Percentiles rank a stretch among this genome's conserved stretches.
These are phyloP conservation scores for Helotiales sp. DNA, from an alignment of 2,329 filamentous ascomycete species.

Conservation along the genomic window DNA sequence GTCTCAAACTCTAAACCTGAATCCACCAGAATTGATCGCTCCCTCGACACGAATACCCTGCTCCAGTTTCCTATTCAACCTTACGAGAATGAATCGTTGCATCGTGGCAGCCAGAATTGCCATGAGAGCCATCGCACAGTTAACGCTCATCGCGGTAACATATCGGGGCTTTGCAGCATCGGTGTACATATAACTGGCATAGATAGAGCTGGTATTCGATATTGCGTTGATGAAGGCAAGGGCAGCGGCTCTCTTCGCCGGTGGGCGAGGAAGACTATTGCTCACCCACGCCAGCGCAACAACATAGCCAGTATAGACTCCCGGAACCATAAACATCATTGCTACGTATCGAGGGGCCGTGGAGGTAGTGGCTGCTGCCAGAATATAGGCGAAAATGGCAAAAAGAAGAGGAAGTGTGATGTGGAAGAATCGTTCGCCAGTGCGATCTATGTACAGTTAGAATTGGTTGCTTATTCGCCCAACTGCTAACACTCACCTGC, in stretches of 20 bases:
- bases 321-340: slow-evolving; percentile 74
- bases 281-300: slow-evolving; percentile 67
- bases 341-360: slow-evolving; percentile 68
- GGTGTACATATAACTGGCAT: slow-evolving; percentile 71
- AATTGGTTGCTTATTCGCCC: neutral
- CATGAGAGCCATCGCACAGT: slow-evolving; percentile 67
- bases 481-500: slow-evolving; percentile 47
- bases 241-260: slow-evolving; percentile 65
- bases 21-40: slow-evolving; percentile 62
- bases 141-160: slow-evolving; percentile 64
- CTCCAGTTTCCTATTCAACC: slow-evolving; percentile 73
- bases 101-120: slow-evolving; percentile 67
- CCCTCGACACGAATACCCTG: slow-evolving; percentile 57
- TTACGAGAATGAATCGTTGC: slow-evolving; percentile 65
- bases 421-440: slow-evolving; percentile 73
- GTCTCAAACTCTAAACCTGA: slow-evolving; percentile 65
- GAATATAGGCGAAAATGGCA: slow-evolving; percentile 68
- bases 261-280: slow-evolving; percentile 75
- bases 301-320: slow-evolving; percentile 67
- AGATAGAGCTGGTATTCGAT: slow-evolving; percentile 72
- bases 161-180: slow-evolving; percentile 45
- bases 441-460: slow-evolving; percentile 54
- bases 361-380: slow-evolving; percentile 65
- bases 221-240: slow-evolving; percentile 78
- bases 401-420: slow-evolving; percentile 65